Conservation (phyloP, 2,329 filamentous ascomycete genomes). For the Pestalotiopsis sp. region DNA sequence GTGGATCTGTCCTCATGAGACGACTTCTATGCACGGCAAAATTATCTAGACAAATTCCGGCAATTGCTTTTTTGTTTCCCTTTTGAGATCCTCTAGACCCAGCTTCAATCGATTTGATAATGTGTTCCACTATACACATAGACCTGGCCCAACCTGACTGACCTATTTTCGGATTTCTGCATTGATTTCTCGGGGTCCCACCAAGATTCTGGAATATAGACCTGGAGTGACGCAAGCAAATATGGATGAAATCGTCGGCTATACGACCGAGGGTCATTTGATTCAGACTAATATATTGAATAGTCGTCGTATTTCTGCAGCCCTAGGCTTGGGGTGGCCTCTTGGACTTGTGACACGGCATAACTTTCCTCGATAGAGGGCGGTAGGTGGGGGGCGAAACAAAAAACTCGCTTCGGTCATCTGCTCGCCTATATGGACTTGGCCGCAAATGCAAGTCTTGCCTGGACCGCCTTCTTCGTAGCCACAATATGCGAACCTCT, state of each 20-base stretch:
- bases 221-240: conserved; percentile 16
- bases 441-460: background rate
- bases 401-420: background rate
- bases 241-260: conserved; percentile 34
- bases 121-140: background rate
- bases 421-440: background rate
- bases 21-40: conserved; percentile 6
- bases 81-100: background rate
- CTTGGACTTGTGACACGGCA: conserved; percentile 5
- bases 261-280: conserved; percentile 33
- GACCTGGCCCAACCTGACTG: background rate
- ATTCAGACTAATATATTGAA: conserved; percentile 22
- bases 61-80: background rate
- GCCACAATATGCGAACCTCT: conserved; percentile 2
- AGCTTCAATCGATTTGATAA: background rate
- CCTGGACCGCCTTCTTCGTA: background rate
- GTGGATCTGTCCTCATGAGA: conserved; percentile 8
- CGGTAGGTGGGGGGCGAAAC: background rate
- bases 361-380: background rate
- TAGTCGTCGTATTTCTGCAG: conserved; percentile 13
- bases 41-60: background rate
- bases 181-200: background rate
- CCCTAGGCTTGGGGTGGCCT: background rate
- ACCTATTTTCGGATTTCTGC: background rate
- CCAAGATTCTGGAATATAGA: background rate